Conservation (phyloP, 306 rosid genomes). For the Citrullus mucosospermus region DNA sequence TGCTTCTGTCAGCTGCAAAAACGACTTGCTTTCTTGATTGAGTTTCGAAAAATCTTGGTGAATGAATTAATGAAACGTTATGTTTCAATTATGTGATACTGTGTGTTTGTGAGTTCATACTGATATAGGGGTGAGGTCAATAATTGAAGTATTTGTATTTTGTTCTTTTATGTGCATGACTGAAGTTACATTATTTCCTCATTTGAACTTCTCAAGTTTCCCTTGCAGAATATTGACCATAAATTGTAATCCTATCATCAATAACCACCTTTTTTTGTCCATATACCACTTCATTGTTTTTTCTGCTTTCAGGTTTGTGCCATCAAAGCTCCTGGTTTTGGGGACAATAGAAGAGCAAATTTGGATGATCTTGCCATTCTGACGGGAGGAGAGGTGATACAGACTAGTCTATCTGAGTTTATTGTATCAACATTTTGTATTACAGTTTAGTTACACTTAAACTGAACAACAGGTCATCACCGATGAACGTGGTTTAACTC, state of each 20-base stretch:
- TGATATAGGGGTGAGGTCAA: neutral
- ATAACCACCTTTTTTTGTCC: neutral
- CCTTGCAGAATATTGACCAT: neutral
- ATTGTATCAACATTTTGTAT: neutral
- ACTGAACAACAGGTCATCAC: slow-evolving; percentile 50
- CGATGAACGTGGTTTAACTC: slow-evolving; percentile 69
- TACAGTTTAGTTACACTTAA: neutral
- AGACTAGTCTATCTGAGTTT: neutral
- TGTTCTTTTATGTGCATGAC: neutral
- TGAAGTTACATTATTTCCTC: neutral
- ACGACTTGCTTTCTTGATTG: neutral
- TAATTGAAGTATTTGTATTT: neutral
- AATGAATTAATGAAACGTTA: neutral
- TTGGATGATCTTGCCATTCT: slow-evolving; percentile 77
- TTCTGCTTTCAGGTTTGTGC: slow-evolving; percentile 72
- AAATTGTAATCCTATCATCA: neutral
- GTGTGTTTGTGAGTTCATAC: neutral
- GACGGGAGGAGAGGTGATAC: slow-evolving; percentile 87
- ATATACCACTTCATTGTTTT: slow-evolving; percentile 1
- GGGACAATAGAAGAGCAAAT: slow-evolving; percentile 75
- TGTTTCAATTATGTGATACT: neutral
- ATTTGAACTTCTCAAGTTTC: neutral
- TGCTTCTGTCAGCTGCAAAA: neutral
- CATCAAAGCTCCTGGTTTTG: slow-evolving; percentile 95
- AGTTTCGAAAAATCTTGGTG: neutral